Base-by-base conservation (phyloP, 1,139 yeast species). In the Debaryomyces fabryi region DNA sequence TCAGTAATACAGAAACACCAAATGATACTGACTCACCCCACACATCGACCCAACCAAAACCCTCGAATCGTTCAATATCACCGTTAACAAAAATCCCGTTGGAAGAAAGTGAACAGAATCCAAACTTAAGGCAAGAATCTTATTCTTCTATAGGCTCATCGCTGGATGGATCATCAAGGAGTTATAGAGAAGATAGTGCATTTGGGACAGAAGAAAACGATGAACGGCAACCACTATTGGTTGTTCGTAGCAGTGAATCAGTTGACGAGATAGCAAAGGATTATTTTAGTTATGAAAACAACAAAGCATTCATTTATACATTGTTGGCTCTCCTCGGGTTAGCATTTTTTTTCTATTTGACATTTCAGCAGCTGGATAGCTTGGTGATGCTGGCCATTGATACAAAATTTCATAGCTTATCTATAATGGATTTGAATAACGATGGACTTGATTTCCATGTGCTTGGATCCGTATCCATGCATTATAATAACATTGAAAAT, bases 371-470 rank as follows among this genome's bases (percentile, higher is more conserved):
- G 18, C 48, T 51, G 42, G 59, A 54, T 40, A 43, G 34, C 3
- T 47, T 57, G 9, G 47, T 62, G 9, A 44, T 51, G 24, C 57
- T 59, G 27, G 57, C 68, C 1, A 52, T 64, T n/a, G 53, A 57
- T 23, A 44, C 64, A 24, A 53, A 61, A 27, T 43, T 65, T 1
- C 54, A 61, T 20, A 52, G 53, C 37, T 46, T 65, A 3, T 50
- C 64, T 1, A 48, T 67, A 1, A 49, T 59, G 9, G 53, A 58
- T 18, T 49, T 70, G 32, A 58, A 62, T 30, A 59, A 62, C n/a
- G 51, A 51, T 21, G 67, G 75, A 10, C 39, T 64, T 30, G 56
- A 59, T 45, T 50, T 62, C 21, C 68, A 62, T 44, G 59, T 69
- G 6, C 46, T 51, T 2, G 74, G 69, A 0, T 44, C 60, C 1